Evolutionary conservation across 2,329 filamentous ascomycete species (phyloP).

Genomic region (Paracorniculantispora psalliotae): DNA sequence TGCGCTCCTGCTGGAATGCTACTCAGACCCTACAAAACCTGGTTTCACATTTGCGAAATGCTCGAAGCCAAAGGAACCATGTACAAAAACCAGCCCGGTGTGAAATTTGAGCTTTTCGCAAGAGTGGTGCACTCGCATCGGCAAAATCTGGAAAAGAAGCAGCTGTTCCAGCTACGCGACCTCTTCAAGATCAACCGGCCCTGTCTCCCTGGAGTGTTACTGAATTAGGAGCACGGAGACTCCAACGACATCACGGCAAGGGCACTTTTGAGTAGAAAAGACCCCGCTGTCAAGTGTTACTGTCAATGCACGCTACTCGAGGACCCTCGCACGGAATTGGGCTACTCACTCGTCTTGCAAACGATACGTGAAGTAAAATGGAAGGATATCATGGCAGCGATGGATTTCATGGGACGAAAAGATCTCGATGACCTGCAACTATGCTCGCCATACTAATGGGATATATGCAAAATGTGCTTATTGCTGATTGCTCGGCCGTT

Average conservation of each 20-base stretch:
- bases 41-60: slow-evolving; percentile 61
- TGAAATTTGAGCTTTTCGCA: slow-evolving; percentile 59
- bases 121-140: slow-evolving; percentile 54
- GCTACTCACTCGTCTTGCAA: slow-evolving; percentile 17
- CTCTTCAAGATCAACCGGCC: slow-evolving; percentile 56
- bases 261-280: slow-evolving; percentile 19
- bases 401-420: slow-evolving; percentile 23
- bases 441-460: slow-evolving; percentile 4
- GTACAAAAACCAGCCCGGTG: slow-evolving; percentile 29
- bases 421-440: slow-evolving; percentile 23
- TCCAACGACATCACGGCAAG: slow-evolving; percentile 21
- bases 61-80: slow-evolving; percentile 38
- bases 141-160: slow-evolving; percentile 43
- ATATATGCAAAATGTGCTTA: not conserved
- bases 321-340: slow-evolving; percentile 19
- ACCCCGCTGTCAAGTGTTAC: slow-evolving; percentile 25
- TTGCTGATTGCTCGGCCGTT: not conserved
- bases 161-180: slow-evolving; percentile 61
- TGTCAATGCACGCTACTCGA: slow-evolving; percentile 26
- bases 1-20: not conserved
- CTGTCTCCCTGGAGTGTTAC: slow-evolving; percentile 32
- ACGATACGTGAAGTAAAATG: slow-evolving; percentile 23
- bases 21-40: slow-evolving; percentile 36
- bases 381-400: slow-evolving; percentile 24
- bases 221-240: slow-evolving; percentile 24